A percentile compares a stretch with the other conserved stretches of the same genome.
These are phyloP conservation scores for Malus asiatica DNA, from an alignment of 306 rosid genomes.

Conservation along the genomic window DNA sequence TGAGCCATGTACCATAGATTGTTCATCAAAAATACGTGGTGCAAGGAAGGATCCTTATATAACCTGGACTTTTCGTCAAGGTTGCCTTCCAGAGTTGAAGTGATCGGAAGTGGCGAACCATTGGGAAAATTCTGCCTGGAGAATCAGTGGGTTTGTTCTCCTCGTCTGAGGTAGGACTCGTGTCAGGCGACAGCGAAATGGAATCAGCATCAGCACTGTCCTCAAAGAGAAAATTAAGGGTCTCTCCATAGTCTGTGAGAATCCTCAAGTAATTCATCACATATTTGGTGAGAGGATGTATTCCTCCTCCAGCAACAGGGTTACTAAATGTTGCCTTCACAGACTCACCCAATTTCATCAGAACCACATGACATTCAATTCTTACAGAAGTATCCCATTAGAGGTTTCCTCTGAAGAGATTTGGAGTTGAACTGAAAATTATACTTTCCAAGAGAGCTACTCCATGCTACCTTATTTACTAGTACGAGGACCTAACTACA, in stretches of 20 bases:
- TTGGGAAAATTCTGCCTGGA: constrained; percentile 33
- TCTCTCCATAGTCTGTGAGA: constrained; percentile 59
- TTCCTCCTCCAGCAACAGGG: constrained; percentile 74
- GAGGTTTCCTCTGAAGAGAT: not conserved
- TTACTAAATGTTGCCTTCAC: constrained; percentile 55
- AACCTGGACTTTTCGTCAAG: constrained; percentile 63
- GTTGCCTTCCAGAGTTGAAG: constrained; percentile 57
- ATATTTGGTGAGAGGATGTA: constrained; percentile 73
- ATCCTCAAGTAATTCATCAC: constrained; percentile 79
- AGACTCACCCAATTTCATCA: constrained; percentile 61
- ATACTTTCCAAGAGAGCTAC: too few species aligned
- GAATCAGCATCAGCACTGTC: constrained; percentile 39
- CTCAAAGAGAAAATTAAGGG: constrained; percentile 58
- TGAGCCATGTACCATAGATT: constrained; percentile 85
- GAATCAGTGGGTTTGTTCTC: constrained; percentile 32
- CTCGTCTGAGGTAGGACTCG: constrained; percentile 46
- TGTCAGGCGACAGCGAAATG: constrained; percentile 42
- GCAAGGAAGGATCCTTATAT: constrained; percentile 60
- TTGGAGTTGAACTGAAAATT: not conserved
- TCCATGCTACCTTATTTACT: too few species aligned
- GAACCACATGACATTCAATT: constrained; percentile 64
- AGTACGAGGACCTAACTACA: too few species aligned
- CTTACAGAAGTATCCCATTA: constrained; percentile 30
- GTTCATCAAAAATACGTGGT: constrained; percentile 85
- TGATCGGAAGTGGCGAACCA: constrained; percentile 54